Percentiles rank a stretch among this genome's conserved stretches.
Conservation (phyloP, 2,329 filamentous ascomycete genomes). For the Clonostachys chloroleuca region DNA sequence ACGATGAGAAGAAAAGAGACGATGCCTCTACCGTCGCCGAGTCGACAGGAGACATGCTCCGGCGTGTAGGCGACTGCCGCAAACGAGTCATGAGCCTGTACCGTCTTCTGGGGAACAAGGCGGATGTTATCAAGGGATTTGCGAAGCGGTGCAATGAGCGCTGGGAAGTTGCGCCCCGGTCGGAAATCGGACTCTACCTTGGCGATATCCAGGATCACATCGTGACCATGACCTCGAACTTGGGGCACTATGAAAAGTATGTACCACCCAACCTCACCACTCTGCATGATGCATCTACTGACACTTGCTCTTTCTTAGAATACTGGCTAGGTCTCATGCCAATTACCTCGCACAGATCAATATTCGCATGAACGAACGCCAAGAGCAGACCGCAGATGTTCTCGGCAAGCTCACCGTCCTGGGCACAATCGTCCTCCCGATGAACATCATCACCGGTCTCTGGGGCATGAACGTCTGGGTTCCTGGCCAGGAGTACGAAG, state of each 20-base stretch:
- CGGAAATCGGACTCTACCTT: conserved; percentile 94
- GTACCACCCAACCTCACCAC: conserved; percentile 15
- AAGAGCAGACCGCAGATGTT: conserved; percentile 93
- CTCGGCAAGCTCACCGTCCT: conserved; percentile 92
- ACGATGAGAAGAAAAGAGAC: conserved; percentile 35
- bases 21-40: conserved; percentile 37
- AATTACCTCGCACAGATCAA: conserved; percentile 99
- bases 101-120: conserved; percentile 89
- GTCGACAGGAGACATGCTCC: conserved; percentile 75
- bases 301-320: conserved; percentile 40
- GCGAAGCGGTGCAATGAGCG: conserved; percentile 97
- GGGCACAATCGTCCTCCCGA: conserved; percentile 93
- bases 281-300: neutral
- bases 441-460: conserved; percentile 98
- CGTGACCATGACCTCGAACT: conserved; percentile 95
- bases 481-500: conserved; percentile 80
- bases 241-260: conserved; percentile 94
- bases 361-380: conserved; percentile 96
- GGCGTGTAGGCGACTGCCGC: conserved; percentile 86
- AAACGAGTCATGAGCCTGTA: conserved; percentile 98
- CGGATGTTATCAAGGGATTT: conserved; percentile 98
- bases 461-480: conserved; percentile 99
- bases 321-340: conserved; percentile 84
- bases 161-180: conserved; percentile 92
- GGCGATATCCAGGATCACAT: conserved; percentile 99